Base-by-base conservation (phyloP, 768 basidiomycete species). In the Kwoniella sp. region DNA sequence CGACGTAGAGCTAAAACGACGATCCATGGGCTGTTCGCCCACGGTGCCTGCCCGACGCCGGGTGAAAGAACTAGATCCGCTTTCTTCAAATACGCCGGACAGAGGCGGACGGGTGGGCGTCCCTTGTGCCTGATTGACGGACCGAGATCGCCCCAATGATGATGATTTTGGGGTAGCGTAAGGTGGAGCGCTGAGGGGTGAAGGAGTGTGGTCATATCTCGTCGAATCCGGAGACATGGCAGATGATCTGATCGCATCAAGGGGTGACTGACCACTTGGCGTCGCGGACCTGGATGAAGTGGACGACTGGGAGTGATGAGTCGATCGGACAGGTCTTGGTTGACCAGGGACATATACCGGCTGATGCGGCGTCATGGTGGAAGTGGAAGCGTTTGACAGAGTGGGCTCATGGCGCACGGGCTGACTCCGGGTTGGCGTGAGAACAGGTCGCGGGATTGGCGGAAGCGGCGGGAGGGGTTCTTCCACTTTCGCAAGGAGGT, bases 331-430 rank as follows among this genome's bases (percentile, higher is more conserved):
- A 9, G 76, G 76, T 40, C 76, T 57, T 1, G 71, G 73, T 49
- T 74, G 73, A 48, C 76, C 76, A 13, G 76, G 76, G 12, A 73
- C 64, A 51, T 77, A 77, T 13, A 59, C 60, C 19, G 71, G 65
- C 15, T 54, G 60, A 22, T 55, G 37, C 9, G 65, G 51, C 2
- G 70, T 59, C 5, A 56, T 27, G 7, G 61, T 52, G 1, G 50
- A 47, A 2, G 57, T 27, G 9, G 65, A 70, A 15, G 60, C 58
- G 49, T 56, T 66, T 12, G 69, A 70, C 5, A 56, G 36, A 1
- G 66, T 37, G 10, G 72, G 68, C 13, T 55, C 68, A 33, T 71
- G 69, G 10, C 63, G 49, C 3, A 68, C 67, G 4, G 74, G 74
- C 27, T 37, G 51, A 7, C 70, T 67, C 40, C 63, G 50, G 2